phyloP scores from a whole-genome alignment of 1,139 yeast genomes.

The Saccharomycopsis hybrid region DNA sequence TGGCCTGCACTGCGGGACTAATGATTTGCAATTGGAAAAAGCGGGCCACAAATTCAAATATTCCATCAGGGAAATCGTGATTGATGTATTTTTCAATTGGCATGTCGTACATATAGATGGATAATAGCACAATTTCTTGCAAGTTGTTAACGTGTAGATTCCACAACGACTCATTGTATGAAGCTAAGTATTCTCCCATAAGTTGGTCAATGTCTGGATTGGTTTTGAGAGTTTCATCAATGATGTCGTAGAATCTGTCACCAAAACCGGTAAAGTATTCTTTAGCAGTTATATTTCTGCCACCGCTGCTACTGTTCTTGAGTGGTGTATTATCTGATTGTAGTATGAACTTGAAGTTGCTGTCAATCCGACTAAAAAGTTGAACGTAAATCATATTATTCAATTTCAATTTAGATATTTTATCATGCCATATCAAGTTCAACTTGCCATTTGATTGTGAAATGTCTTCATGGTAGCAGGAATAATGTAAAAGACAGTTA shows the following conservation, averaged over 20 bases:
- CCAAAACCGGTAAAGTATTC: no score
- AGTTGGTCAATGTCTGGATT: no score
- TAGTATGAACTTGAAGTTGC: neutral
- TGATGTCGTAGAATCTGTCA: no score
- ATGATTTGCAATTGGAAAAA: constrained; percentile 11
- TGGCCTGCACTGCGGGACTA: neutral
- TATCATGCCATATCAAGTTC: constrained; percentile 16
- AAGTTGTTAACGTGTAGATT: no score
- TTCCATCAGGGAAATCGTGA: constrained; percentile 2
- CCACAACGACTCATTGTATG: no score
- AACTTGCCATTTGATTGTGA: neutral
- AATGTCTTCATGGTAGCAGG: constrained; percentile 13
- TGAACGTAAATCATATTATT: constrained; percentile 9
- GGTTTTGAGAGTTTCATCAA: no score
- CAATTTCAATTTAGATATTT: constrained; percentile 3
- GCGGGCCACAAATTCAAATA: constrained; percentile 1
- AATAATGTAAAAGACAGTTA: constrained; percentile 16
- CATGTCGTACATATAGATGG: constrained; percentile 13
- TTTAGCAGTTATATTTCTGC: no score
- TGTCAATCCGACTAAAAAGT: constrained; percentile 13
- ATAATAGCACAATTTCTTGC: neutral
- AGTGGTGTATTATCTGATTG: neutral
- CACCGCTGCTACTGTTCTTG: no score
- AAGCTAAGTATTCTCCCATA: no score
- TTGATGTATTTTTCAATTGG: neutral